A percentile compares a stretch with the other conserved stretches of the same genome.
These are phyloP conservation scores for Neospora caninum DNA, from an alignment of 169 alveolate genomes.

Conservation along the genomic window DNA sequence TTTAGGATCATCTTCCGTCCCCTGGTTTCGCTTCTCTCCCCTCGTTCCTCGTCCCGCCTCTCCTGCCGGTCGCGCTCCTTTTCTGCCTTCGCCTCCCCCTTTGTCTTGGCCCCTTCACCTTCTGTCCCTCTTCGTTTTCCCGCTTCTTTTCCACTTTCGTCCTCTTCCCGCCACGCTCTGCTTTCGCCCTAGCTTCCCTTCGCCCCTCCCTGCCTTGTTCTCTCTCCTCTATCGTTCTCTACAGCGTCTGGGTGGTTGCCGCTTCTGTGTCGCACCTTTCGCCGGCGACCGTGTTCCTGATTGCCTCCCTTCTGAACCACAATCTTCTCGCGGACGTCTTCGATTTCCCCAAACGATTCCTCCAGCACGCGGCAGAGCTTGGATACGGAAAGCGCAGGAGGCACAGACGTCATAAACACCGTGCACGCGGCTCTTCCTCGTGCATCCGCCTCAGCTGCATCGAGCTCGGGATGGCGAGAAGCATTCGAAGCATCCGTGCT, in stretches of 20 bases:
- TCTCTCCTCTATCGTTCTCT: background rate
- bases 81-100: background rate
- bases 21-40: background rate
- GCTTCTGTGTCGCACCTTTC: background rate
- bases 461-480: background rate
- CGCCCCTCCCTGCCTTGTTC: background rate
- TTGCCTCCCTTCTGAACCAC: background rate
- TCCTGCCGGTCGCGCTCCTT: background rate
- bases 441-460: background rate
- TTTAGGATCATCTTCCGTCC: background rate
- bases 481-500: background rate
- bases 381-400: background rate
- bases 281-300: background rate
- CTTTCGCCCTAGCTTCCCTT: background rate
- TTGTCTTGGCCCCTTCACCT: background rate
- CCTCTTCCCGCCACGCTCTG: background rate
- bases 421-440: background rate
- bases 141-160: background rate
- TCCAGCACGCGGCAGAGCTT: background rate
- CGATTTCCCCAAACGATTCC: background rate
- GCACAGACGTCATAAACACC: background rate
- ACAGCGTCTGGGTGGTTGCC: background rate
- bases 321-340: constrained; percentile 9
- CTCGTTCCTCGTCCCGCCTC: background rate
- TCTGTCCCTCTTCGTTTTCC: background rate